Percentiles rank a stretch among this genome's conserved stretches.
These are phyloP conservation scores for Sclerotinia trifoliorum DNA, from an alignment of 2,329 filamentous ascomycete genomes.

Conservation along the genomic window DNA sequence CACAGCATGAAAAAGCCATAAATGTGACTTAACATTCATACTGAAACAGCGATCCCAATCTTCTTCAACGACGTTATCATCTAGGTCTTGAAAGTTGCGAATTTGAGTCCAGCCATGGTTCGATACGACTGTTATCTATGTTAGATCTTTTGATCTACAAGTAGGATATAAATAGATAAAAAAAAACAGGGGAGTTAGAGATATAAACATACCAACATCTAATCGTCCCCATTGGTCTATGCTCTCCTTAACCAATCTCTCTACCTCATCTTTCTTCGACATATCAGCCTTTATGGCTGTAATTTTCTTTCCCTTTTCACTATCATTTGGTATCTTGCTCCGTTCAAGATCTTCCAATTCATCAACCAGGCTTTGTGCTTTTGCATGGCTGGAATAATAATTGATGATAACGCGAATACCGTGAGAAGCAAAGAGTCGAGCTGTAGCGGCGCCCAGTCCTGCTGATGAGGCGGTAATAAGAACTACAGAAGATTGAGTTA, in stretches of 20 bases:
- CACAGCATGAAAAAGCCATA: constrained; percentile 58
- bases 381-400: constrained; percentile 61
- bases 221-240: constrained; percentile 63
- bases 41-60: constrained; percentile 61
- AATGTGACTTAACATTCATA: constrained; percentile 62
- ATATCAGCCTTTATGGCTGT: constrained; percentile 65
- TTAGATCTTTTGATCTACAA: not conserved
- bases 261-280: constrained; percentile 57
- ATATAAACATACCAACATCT: constrained; percentile 52
- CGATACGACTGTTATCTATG: constrained; percentile 54
- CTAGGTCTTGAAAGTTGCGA: constrained; percentile 47
- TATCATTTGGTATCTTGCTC: not conserved
- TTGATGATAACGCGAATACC: constrained; percentile 72
- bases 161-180: accelerated
- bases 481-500: constrained; percentile 32
- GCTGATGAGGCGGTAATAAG: constrained; percentile 56
- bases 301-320: constrained; percentile 38
- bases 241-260: constrained; percentile 57
- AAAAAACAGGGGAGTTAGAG: not conserved
- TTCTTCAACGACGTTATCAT: constrained; percentile 55
- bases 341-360: constrained; percentile 47
- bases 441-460: constrained; percentile 69
- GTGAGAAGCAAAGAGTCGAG: constrained; percentile 63
- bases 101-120: constrained; percentile 63
- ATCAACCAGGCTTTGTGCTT: constrained; percentile 57